These are phyloP conservation scores for Sarcodon sp. DNA, from an alignment of 768 basidiomycete genomes.

Conservation along the genomic window DNA sequence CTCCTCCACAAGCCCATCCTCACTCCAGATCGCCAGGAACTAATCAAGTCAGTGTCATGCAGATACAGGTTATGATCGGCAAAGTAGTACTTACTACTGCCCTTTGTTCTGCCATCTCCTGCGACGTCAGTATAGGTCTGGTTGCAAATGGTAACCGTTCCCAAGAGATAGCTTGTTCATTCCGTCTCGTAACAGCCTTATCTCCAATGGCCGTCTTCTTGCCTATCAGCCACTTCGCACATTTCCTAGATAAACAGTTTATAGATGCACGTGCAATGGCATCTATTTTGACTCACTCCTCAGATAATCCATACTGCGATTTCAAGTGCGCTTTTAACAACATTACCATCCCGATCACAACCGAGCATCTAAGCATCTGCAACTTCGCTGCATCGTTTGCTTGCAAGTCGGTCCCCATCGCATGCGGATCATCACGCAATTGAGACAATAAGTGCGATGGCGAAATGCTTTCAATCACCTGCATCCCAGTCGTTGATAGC, in stretches of 20 bases:
- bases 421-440: conserved; percentile 25
- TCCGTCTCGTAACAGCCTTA: conserved; percentile 53
- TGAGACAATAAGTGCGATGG: conserved; percentile 60
- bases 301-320: conserved; percentile 68
- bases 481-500: conserved; percentile 71
- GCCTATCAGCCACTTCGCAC: conserved; percentile 70
- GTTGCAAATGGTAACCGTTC: conserved; percentile 59
- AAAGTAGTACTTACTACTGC: conserved; percentile 35
- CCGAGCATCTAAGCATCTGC: conserved; percentile 46
- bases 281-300: conserved; percentile 54
- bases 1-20: conserved; percentile 64
- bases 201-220: conserved; percentile 91
- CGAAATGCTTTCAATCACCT: conserved; percentile 61
- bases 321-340: conserved; percentile 83
- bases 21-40: conserved; percentile 75
- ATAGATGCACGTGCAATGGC: not conserved
- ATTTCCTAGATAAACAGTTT: conserved; percentile 50
- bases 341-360: conserved; percentile 77
- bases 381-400: conserved; percentile 7
- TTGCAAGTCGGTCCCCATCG: not conserved
- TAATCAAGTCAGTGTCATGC: conserved; percentile 15
- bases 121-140: conserved; percentile 41
- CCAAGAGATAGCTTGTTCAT: conserved; percentile 58
- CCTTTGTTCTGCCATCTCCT: conserved; percentile 53
- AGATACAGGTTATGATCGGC: too few species aligned